phyloP scores from a whole-genome alignment of 495 filamentous ascomycete species.

The Penicillium samsonianum region DNA sequence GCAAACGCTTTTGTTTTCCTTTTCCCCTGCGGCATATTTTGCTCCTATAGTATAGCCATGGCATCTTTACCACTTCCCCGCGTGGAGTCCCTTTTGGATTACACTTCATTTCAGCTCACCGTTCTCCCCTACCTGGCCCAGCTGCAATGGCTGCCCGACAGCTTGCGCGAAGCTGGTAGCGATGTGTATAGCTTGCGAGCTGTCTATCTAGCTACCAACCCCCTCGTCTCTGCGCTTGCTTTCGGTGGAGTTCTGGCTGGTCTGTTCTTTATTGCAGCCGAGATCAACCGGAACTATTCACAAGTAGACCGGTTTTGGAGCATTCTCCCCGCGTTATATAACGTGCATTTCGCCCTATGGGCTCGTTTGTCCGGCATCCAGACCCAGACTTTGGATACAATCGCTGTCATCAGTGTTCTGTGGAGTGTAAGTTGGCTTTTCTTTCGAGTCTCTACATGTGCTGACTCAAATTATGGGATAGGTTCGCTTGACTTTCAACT shows the following conservation, averaged over 20 bases:
- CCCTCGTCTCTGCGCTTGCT: slow-evolving; percentile 72
- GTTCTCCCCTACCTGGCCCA: slow-evolving; percentile 78
- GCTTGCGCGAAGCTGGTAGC: slow-evolving; percentile 57
- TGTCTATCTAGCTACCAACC: slow-evolving; percentile 86
- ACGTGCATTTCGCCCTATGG: slow-evolving; percentile 82
- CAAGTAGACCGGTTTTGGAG: slow-evolving; percentile 94
- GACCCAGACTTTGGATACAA: slow-evolving; percentile 70
- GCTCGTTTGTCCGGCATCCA: slow-evolving; percentile 72
- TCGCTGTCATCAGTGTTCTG: slow-evolving; percentile 65
- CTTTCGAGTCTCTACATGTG: background rate
- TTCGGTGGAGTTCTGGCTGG: slow-evolving; percentile 67
- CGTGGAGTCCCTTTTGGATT: slow-evolving; percentile 67
- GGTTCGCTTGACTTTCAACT: slow-evolving; percentile 89
- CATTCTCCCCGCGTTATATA: slow-evolving; percentile 82
- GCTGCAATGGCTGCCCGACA: slow-evolving; percentile 67
- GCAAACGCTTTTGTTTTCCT: slow-evolving; percentile 5
- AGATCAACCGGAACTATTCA: slow-evolving; percentile 89
- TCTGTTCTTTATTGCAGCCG: slow-evolving; percentile 70
- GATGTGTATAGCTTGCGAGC: slow-evolving; percentile 57
- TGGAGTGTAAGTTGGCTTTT: slow-evolving; percentile 73
- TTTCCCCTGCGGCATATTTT: slow-evolving; percentile 1
- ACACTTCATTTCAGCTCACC: slow-evolving; percentile 68
- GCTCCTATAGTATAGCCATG: slow-evolving; percentile 42
- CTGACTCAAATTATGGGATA: slow-evolving; percentile 30
- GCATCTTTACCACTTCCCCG: slow-evolving; percentile 60